Evolutionary conservation across 208 protist species (phyloP), one percentile per base, ranked within the genome.

Genomic region (Phytomonas francai): DNA sequence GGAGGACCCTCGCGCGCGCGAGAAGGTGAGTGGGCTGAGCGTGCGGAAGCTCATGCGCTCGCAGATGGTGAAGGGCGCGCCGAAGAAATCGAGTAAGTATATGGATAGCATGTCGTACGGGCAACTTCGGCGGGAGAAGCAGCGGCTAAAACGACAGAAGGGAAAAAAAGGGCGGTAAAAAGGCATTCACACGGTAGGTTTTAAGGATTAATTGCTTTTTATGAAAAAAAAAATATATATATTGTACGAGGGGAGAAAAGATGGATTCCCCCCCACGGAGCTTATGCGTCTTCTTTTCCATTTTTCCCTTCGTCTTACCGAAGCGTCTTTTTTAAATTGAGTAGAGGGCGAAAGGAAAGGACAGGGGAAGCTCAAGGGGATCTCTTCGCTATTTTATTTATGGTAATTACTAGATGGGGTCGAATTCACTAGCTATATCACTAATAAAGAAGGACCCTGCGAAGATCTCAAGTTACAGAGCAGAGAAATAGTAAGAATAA

Each of bases 31-130:
- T 42, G 73, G 78, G 54, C 76, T 93, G 30, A 87, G 77, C 42
- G 86, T 97, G 58, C 85, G 91, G 16, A 93, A 81, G 73, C 76
- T 97, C 28, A 95, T 97, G 91, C 88, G 91, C 25, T 85, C 90
- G 36, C 85, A 92, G 76, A 84, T 75, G 56, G 73, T 95, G 32
- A 95, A 95, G 65, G 59, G 77, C 54, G 71, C 70, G 2, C 63
- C 67, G 65, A 90, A 91, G 67, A 93, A 93, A 77, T 89, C 91
- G 77, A 78, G 88, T 64, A 89, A 91, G 79, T 85, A 83, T 64
- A 69, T 93, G 25, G 89, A 95, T 69, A 56, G 73, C 29, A 89
- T 87, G 67, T 67, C 76, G 60, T 91, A 92, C 74, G 89, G 89
- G 34, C 82, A 89, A 67, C 79, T 87, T 77, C 77, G 83, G 6